phyloP scores from a whole-genome alignment of 2,329 filamentous ascomycete genomes.

The Aspergillus uvarum region DNA sequence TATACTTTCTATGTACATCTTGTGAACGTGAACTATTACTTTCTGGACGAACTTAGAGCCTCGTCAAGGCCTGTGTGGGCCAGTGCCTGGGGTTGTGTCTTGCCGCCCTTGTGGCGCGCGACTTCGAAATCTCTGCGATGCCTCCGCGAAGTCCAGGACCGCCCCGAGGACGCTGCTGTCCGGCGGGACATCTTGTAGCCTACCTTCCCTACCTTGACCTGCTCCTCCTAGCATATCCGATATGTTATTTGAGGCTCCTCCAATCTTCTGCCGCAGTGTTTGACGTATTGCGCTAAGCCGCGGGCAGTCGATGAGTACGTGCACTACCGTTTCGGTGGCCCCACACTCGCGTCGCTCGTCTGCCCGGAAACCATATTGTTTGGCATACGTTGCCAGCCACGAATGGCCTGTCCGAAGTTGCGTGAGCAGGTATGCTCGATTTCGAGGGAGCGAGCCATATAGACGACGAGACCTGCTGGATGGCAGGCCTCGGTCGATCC shows the following conservation, averaged over 20 bases:
- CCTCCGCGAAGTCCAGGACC: slow-evolving; percentile 21
- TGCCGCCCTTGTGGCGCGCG: slow-evolving; percentile 17
- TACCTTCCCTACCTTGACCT: slow-evolving; percentile 16
- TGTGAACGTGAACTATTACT: too few relatives aligned
- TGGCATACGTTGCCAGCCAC: too few relatives aligned
- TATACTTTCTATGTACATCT: too few relatives aligned
- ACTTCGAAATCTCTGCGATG: slow-evolving; percentile 22
- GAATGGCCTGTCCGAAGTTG: too few relatives aligned
- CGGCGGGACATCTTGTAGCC: slow-evolving; percentile 6
- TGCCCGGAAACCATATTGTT: too few relatives aligned
- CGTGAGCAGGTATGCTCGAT: too few relatives aligned
- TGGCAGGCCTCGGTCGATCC: too few relatives aligned
- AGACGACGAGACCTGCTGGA: too few relatives aligned
- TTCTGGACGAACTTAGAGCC: too few relatives aligned
- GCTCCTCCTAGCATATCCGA: slow-evolving; percentile 24
- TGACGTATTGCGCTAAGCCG: neutral
- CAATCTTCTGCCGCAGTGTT: slow-evolving; percentile 17
- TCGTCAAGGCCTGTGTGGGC: slow-evolving; percentile 18
- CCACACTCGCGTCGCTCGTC: too few relatives aligned
- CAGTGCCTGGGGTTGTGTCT: slow-evolving; percentile 16
- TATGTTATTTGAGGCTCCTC: slow-evolving; percentile 21
- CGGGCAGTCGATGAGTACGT: neutral
- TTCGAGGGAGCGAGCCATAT: too few relatives aligned
- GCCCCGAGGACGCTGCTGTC: slow-evolving; percentile 9
- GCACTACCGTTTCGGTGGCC: too few relatives aligned